Conservation (phyloP, 2,329 filamentous ascomycete genomes). For the Fusarium piperis region DNA sequence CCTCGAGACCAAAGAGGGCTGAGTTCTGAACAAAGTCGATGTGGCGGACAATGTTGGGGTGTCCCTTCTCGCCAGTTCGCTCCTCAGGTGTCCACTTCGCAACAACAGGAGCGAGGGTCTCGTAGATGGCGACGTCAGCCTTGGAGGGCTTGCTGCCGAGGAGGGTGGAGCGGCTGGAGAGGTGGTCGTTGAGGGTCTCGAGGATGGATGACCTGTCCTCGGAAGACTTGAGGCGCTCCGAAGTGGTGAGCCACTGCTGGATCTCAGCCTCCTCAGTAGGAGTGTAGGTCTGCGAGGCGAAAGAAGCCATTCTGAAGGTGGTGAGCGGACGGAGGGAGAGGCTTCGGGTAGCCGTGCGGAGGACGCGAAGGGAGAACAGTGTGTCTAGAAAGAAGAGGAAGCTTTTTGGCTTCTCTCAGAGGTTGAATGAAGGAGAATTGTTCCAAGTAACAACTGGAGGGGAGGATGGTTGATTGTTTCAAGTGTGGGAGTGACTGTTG, state of each 20-base stretch:
- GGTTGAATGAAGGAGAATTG: neutral
- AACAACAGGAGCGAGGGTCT: slow-evolving; percentile 79
- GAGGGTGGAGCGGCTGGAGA: slow-evolving; percentile 87
- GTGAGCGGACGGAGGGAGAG: slow-evolving; percentile 47
- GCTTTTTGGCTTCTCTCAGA: slow-evolving; percentile 39
- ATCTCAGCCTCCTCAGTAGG: slow-evolving; percentile 86
- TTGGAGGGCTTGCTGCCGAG: slow-evolving; percentile 90
- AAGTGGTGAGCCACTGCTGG: slow-evolving; percentile 86
- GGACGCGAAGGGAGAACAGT: slow-evolving; percentile 56
- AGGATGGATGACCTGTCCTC: slow-evolving; percentile 75
- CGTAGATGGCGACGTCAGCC: slow-evolving; percentile 86
- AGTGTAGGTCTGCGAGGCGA: slow-evolving; percentile 76
- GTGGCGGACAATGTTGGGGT: slow-evolving; percentile 90
- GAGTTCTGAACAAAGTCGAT: slow-evolving; percentile 96
- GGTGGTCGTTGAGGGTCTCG: slow-evolving; percentile 83
- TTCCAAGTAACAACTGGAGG: neutral
- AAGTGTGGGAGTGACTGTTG: slow-evolving; percentile 14
- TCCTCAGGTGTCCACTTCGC: slow-evolving; percentile 84
- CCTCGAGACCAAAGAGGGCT: slow-evolving; percentile 74
- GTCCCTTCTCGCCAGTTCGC: slow-evolving; percentile 87
- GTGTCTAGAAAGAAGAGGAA: slow-evolving; percentile 37
- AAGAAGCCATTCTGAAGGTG: slow-evolving; percentile 67
- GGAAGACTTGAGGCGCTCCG: slow-evolving; percentile 69
- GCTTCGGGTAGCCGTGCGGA: slow-evolving; percentile 47
- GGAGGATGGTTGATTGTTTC: neutral